Evolutionary conservation across 2,329 filamentous ascomycete genomes (phyloP).

Genomic region (Trichophyton benhamiae): DNA sequence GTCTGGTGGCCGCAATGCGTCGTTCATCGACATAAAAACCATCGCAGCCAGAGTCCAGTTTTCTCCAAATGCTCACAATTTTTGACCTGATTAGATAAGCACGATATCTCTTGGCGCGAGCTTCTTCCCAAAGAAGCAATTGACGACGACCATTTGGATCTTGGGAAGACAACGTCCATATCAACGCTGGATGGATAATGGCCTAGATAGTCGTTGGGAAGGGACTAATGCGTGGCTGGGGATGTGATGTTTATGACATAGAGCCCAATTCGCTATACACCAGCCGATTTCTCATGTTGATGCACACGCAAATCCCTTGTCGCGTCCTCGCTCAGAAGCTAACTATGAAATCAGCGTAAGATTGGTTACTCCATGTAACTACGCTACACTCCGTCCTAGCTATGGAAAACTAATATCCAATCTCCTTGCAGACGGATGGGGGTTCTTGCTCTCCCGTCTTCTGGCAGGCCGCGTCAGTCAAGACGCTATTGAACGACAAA

Average conservation of each 20-base stretch:
- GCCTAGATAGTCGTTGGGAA: too few relatives aligned
- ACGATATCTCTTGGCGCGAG: neutral
- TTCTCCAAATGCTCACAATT: neutral
- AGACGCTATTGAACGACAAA: neutral
- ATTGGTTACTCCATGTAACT: neutral
- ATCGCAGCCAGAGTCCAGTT: neutral
- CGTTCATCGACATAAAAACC: neutral
- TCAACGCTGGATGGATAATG: neutral
- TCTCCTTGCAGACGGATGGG: neutral
- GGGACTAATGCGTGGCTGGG: too few relatives aligned
- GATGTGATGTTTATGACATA: too few relatives aligned
- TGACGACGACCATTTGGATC: neutral
- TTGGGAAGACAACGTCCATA: neutral
- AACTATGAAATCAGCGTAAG: neutral
- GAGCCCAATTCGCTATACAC: too few relatives aligned
- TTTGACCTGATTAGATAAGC: neutral
- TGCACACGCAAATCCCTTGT: too few relatives aligned
- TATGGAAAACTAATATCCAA: neutral
- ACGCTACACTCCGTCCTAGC: neutral
- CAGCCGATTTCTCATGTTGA: too few relatives aligned
- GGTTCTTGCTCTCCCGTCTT: neutral
- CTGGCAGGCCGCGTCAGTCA: neutral
- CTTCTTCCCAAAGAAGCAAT: neutral
- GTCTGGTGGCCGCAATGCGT: slow-evolving; percentile 1
- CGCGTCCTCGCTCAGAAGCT: neutral